These are phyloP conservation scores for Auriscalpium vulgare DNA, from an alignment of 768 basidiomycete genomes.

Conservation along the genomic window DNA sequence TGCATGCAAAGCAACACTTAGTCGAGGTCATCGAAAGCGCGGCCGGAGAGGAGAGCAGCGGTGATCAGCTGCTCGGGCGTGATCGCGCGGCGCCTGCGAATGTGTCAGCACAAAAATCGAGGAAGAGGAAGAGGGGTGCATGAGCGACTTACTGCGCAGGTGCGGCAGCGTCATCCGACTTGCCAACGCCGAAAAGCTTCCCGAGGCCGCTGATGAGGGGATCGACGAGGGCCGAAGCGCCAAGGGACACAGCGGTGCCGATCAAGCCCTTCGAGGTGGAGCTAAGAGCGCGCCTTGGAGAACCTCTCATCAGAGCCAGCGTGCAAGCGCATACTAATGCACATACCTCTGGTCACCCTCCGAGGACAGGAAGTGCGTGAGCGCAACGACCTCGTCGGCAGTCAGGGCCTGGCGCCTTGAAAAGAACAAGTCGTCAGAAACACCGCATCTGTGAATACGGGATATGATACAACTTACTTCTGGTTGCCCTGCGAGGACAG, in stretches of 20 bases:
- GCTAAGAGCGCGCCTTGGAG: not conserved
- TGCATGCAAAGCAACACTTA: not conserved
- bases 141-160: not conserved
- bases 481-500: too few species aligned
- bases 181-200: not conserved
- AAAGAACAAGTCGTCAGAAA: too few species aligned
- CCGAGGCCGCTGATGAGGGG: not conserved
- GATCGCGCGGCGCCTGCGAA: not conserved
- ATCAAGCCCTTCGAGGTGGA: not conserved
- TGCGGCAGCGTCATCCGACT: not conserved
- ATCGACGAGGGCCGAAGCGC: not conserved
- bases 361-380: not conserved
- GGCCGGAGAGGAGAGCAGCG: not conserved
- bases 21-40: not conserved
- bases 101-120: not conserved
- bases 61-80: not conserved
- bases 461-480: too few species aligned
- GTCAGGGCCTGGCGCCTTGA: not conserved
- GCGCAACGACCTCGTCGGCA: not conserved
- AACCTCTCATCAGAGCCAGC: not conserved
- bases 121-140: not conserved
- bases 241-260: not conserved
- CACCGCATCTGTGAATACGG: too few species aligned
- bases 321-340: too few species aligned
- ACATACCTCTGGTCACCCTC: too few species aligned